Evolutionary conservation across 192 early-diverging fungal species (phyloP).

Genomic region (Funneliformis geosporum): DNA sequence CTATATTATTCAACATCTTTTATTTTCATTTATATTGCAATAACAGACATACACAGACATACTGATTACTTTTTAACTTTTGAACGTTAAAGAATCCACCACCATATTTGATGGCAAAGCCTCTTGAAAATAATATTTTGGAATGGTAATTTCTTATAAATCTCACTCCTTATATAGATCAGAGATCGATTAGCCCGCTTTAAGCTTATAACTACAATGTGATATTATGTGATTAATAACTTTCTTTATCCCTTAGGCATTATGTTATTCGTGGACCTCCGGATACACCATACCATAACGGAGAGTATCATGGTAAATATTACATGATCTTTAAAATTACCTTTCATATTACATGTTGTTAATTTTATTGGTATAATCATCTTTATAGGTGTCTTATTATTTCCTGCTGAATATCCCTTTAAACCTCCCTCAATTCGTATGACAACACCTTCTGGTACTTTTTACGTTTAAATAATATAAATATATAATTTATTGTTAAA

Average conservation of each 20-base stretch:
- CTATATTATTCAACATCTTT: neutral
- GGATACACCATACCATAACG: slow-evolving; percentile 90
- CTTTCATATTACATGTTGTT: neutral
- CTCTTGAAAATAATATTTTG: slow-evolving; percentile 91
- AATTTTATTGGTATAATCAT: neutral
- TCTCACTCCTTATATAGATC: neutral
- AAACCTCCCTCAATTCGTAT: slow-evolving; percentile 86
- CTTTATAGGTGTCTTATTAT: slow-evolving; percentile 67
- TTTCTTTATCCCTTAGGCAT: slow-evolving; percentile 63
- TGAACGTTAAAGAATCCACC: slow-evolving; percentile 62
- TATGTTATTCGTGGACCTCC: slow-evolving; percentile 95
- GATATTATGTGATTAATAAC: neutral
- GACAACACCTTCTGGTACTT: slow-evolving; percentile 63
- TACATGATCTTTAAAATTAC: neutral
- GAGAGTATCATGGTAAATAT: slow-evolving; percentile 89
- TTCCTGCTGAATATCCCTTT: slow-evolving; percentile 95
- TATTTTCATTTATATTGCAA: neutral
- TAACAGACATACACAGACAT: neutral
- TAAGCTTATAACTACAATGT: neutral
- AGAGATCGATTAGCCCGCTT: neutral
- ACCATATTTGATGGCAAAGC: slow-evolving; percentile 88
- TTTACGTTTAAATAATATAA: neutral
- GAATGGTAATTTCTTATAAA: slow-evolving; percentile 73
- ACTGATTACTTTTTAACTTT: neutral
- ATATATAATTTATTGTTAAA: neutral